These are phyloP conservation scores for Plectosphaerella sp. DNA, from an alignment of 2,329 filamentous ascomycete genomes.

Conservation along the genomic window DNA sequence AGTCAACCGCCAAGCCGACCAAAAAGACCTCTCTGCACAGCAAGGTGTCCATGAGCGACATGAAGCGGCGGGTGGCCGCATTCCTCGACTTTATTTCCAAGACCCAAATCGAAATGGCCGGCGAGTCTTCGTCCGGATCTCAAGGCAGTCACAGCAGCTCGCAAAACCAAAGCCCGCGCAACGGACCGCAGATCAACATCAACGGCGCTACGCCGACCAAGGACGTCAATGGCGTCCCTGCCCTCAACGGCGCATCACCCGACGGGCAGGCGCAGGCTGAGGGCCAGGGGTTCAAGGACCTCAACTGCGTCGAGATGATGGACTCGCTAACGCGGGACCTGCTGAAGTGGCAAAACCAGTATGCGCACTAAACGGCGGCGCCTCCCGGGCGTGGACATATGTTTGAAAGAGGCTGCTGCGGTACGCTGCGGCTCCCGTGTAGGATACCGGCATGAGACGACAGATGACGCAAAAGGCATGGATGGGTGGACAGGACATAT, in stretches of 20 bases:
- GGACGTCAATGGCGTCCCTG: conserved; percentile 8
- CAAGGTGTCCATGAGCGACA: conserved; percentile 81
- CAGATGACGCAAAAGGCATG: conserved; percentile 1
- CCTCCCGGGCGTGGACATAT: background rate
- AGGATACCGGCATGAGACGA: conserved; percentile 5
- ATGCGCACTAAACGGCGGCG: conserved; percentile 28
- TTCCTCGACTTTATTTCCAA: conserved; percentile 89
- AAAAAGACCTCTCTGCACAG: conserved; percentile 51
- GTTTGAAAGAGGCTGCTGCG: background rate
- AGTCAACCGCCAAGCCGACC: conserved; percentile 48
- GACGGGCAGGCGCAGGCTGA: conserved; percentile 23
- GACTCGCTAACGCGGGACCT: conserved; percentile 75
- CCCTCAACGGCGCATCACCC: conserved; percentile 20
- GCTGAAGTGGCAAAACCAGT: conserved; percentile 81
- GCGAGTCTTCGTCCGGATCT: conserved; percentile 44
- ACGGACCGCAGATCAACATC: conserved; percentile 9
- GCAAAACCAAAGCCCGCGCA: conserved; percentile 16
- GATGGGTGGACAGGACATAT: background rate
- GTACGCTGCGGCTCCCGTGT: conserved; percentile 4
- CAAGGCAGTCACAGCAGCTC: conserved; percentile 25
- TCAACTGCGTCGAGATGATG: conserved; percentile 87
- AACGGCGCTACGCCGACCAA: conserved; percentile 12
- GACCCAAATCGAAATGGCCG: conserved; percentile 82
- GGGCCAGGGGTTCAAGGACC: conserved; percentile 55
- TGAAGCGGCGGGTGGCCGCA: conserved; percentile 76